Conservation (phyloP, 129 eudicot species). For the Flaveria trinervia region DNA sequence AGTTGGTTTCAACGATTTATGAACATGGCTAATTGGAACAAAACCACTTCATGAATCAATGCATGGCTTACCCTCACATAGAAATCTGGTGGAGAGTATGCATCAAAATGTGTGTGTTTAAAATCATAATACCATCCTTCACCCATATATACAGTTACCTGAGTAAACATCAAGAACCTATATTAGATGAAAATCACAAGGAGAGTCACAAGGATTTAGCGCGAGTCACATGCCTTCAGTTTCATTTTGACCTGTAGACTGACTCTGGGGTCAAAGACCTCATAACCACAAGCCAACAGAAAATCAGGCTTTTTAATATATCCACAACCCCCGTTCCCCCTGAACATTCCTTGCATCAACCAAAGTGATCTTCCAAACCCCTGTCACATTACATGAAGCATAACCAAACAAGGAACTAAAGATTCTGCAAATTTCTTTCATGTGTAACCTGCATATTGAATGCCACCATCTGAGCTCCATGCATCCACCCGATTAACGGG, state of each 20-base stretch:
- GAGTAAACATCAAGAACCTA: slow-evolving; percentile 23
- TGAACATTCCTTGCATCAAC: slow-evolving; percentile 98
- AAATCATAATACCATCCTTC: slow-evolving; percentile 93
- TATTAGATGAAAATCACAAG: background rate
- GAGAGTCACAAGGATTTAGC: background rate
- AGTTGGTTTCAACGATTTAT: background rate
- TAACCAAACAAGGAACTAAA: slow-evolving; percentile 16
- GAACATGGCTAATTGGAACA: background rate
- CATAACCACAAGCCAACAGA: slow-evolving; percentile 50
- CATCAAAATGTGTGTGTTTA: slow-evolving; percentile 71
- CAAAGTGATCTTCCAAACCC: slow-evolving; percentile 85
- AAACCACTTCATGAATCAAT: background rate
- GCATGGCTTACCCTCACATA: slow-evolving; percentile 63
- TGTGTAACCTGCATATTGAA: slow-evolving; percentile 79
- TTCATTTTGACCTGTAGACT: slow-evolving; percentile 49
- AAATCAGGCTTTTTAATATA: slow-evolving; percentile 81
- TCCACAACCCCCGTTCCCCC: slow-evolving; percentile 92
- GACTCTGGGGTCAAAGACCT: slow-evolving; percentile 60
- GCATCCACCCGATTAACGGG: slow-evolving; percentile 78
- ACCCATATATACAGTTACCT: slow-evolving; percentile 87
- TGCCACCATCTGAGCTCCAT: slow-evolving; percentile 95
- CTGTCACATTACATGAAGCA: slow-evolving; percentile 33
- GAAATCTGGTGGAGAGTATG: slow-evolving; percentile 92
- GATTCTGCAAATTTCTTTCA: background rate
- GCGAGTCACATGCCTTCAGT: slow-evolving; percentile 52